Conservation (phyloP, 2,329 filamentous ascomycete genomes). For the Sporothrix sp. region DNA sequence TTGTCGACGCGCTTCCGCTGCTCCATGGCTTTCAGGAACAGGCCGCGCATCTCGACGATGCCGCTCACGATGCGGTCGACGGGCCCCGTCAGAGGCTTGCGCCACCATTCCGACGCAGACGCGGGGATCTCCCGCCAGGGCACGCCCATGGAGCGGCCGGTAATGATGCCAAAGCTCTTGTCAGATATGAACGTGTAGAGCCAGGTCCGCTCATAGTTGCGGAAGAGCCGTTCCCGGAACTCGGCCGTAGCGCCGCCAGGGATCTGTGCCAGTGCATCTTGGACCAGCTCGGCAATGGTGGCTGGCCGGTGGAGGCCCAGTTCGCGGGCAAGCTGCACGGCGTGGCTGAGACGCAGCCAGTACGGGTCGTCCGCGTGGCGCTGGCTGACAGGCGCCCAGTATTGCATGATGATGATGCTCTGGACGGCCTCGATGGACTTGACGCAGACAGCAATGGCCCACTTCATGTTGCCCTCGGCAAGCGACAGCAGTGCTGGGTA, state of each 20-base stretch:
- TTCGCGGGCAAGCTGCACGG: conserved; percentile 20
- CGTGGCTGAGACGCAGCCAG: conserved; percentile 21
- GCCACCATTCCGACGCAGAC: conserved; percentile 16
- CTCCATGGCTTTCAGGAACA: conserved; percentile 16
- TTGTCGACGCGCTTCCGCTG: conserved; percentile 16
- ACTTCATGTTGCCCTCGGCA: conserved; percentile 21
- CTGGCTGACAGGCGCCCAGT: conserved; percentile 20
- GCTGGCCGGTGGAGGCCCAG: conserved; percentile 19
- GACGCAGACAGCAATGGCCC: conserved; percentile 21
- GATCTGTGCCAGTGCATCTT: conserved; percentile 9
- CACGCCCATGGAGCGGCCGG: conserved; percentile 17
- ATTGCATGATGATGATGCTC: conserved; percentile 20
- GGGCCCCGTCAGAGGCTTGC: conserved; percentile 17
- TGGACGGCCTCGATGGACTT: conserved; percentile 21
- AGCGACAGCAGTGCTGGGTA: conserved; percentile 19
- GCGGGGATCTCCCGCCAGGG: conserved; percentile 15
- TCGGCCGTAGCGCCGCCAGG: conserved; percentile 8
- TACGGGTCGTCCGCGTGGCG: conserved; percentile 20
- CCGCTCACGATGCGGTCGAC: conserved; percentile 21
- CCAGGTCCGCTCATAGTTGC: conserved; percentile 18
- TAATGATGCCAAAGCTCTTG: conserved; percentile 18
- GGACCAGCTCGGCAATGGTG: conserved; percentile 18
- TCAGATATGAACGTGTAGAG: conserved; percentile 18
- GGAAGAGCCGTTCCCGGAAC: conserved; percentile 16
- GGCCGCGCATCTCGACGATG: conserved; percentile 18